Base-by-base conservation (phyloP, 306 rosid genomes). In the Lathyrus tuberosus region DNA sequence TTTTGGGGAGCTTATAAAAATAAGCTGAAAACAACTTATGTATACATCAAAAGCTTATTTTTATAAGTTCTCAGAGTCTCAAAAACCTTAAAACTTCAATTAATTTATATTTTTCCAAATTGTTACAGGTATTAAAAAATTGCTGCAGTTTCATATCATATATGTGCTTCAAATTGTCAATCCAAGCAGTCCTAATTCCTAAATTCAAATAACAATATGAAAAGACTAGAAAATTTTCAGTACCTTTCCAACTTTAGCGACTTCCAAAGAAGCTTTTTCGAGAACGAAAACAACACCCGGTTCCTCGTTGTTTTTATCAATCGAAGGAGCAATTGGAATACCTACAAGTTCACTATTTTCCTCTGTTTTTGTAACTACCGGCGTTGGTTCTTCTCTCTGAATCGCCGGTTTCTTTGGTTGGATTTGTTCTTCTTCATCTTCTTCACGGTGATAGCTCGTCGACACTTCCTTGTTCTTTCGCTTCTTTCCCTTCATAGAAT, bases 171-270 rank as follows among this genome's bases (percentile, higher is more conserved):
- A 24, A 24, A 2, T 24, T 24, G 26, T 24, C 26, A 24, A 24
- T 13, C 5, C 22, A 49, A 49, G 8, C 24, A 7, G 5, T 33
- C 2, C 38, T 6, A 33, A 12, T 6, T 12, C 51, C 17, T 5
- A 44, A 44, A 44, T 5, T 15, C 7, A 43, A 1, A 14, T 1
- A 44, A 47, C 18, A 47, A 48, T 1, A 6, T 2, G 18, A 16
- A 48, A 0, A 48, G 1, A 48, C 0, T 22, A 49, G 1, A 49
- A 49, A 49, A 49, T 8, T 17, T 17, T 5, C 24, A 4, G 1
- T 67, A 92, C 98, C 95, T 90, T 93, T 72, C 98, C 98, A 35
- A 90, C 96, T 82, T 90, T 90, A 68, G 86, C 96, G 28, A 86
- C 88, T 80, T 93, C 93, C 76, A 88, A 58, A 66, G 85, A 88